These are phyloP conservation scores for Monosporascus ibericus DNA, from an alignment of 2,329 filamentous ascomycete species.

Conservation along the genomic window DNA sequence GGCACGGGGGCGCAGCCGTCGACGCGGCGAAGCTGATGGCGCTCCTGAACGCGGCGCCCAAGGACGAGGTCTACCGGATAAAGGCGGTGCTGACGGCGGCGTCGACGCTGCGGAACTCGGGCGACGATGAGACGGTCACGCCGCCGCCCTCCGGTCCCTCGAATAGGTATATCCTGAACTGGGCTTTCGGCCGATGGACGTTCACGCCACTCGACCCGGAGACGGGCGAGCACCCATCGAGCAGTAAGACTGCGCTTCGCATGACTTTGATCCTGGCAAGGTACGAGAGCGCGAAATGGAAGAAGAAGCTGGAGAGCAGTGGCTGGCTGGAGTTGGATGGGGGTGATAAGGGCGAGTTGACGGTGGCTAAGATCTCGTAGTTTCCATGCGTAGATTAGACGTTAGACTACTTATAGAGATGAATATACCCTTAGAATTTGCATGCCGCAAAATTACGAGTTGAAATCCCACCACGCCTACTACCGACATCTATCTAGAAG, in stretches of 20 bases:
- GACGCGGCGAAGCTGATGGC: constrained; percentile 57
- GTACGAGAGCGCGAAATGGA: constrained; percentile 71
- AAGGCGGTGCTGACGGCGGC: constrained; percentile 60
- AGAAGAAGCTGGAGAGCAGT: constrained; percentile 60
- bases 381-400: background rate
- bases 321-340: constrained; percentile 47
- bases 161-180: constrained; percentile 82
- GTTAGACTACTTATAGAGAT: background rate
- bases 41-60: constrained; percentile 68
- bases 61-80: constrained; percentile 93
- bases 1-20: constrained; percentile 32
- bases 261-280: constrained; percentile 73
- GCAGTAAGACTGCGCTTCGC: constrained; percentile 50
- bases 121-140: constrained; percentile 34
- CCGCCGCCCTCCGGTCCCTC: constrained; percentile 21
- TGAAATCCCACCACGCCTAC: no score
- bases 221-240: constrained; percentile 45
- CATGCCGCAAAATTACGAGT: no score
- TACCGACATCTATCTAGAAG: no score
- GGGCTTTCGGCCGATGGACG: constrained; percentile 95
- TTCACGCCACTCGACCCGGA: constrained; percentile 59
- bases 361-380: constrained; percentile 40
- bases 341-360: constrained; percentile 39
- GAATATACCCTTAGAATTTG: background rate
- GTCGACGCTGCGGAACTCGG: constrained; percentile 41